Base-by-base conservation (phyloP, 768 basidiomycete species). In the Podaxis carcinomalis region DNA sequence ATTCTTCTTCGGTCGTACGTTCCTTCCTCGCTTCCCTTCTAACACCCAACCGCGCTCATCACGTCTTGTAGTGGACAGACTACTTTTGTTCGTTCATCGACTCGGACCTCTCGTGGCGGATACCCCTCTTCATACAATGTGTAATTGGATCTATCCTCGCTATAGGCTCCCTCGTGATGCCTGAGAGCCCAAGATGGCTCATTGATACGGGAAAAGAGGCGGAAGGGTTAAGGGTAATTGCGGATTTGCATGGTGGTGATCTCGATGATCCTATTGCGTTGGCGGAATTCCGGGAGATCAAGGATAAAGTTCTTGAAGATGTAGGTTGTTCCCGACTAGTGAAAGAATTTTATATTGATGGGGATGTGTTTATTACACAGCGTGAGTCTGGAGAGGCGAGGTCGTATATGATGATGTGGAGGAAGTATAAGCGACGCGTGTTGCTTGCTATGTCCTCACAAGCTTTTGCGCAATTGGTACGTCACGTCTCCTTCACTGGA, bases 401-500 rank as follows among this genome's bases (percentile, higher is more conserved):
- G 51, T 82, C 86, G 1, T 98, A 98, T 73, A 67, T 69, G 32
- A 79, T 80, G 40, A 91, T 98, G 87, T 98, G 95, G 93, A 85
- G 73, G 66, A 83, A 84, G 67, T 97, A 98, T 71, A 89, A 89
- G 68, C 86, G 88, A 32, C 81, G 95, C 36, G 94, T 98, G 10
- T 71, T 97, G 64, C 83, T 98, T 50, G 95, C 95, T 14, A 95
- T 95, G 92, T 92, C 90, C 19, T 93, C 93, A 58, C 95, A 97
- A 72, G 91, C 92, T 44, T 96, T 97, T 74, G 95, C 95, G 46
- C 95, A 97, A 70, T 77, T 97, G 69, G 94, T 93, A 64, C 62
- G 92, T 80, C 4, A 25, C 67, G 47, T 59, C 6, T 56, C 53
- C 55, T 52, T 49, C 65, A 36, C 42, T 59, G 37, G 14, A 25